phyloP scores from a whole-genome alignment of 2,329 filamentous ascomycete genomes.

The Exophiala aquamarina region DNA sequence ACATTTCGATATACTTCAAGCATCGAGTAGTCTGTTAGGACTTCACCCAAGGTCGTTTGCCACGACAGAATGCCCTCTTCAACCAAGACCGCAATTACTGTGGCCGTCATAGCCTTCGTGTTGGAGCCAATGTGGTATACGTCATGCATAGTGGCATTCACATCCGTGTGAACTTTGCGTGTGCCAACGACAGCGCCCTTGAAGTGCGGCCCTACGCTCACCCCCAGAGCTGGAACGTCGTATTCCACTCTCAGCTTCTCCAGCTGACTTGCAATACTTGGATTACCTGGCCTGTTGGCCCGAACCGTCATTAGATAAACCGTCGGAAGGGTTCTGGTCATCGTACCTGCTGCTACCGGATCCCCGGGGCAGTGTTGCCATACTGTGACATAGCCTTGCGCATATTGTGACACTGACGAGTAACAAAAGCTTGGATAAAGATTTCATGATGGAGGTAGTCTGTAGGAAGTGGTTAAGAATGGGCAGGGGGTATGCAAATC shows the following conservation, averaged over 20 bases:
- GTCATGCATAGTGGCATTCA: background rate
- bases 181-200: background rate
- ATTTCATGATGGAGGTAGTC: too few relatives aligned
- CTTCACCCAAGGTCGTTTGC: conserved; percentile 4
- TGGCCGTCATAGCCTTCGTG: conserved; percentile 11
- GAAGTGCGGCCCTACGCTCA: background rate
- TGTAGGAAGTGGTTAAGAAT: too few relatives aligned
- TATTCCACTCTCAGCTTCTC: background rate
- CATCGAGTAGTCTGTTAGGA: conserved; percentile 2
- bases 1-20: background rate
- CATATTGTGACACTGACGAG: too few relatives aligned
- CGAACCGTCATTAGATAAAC: too few relatives aligned
- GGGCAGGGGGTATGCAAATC: too few relatives aligned
- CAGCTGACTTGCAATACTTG: background rate
- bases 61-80: conserved; percentile 1
- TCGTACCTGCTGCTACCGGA: too few relatives aligned
- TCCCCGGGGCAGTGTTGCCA: too few relatives aligned
- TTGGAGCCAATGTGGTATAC: conserved; percentile 4
- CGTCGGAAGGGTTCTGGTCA: too few relatives aligned
- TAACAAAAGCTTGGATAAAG: too few relatives aligned
- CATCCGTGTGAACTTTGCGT: background rate
- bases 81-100: conserved; percentile 1
- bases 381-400: too few relatives aligned
- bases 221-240: background rate
- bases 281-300: too few relatives aligned